Evolutionary conservation across 257 asterid species (phyloP).

Genomic region (Fraxinus excelsior): DNA sequence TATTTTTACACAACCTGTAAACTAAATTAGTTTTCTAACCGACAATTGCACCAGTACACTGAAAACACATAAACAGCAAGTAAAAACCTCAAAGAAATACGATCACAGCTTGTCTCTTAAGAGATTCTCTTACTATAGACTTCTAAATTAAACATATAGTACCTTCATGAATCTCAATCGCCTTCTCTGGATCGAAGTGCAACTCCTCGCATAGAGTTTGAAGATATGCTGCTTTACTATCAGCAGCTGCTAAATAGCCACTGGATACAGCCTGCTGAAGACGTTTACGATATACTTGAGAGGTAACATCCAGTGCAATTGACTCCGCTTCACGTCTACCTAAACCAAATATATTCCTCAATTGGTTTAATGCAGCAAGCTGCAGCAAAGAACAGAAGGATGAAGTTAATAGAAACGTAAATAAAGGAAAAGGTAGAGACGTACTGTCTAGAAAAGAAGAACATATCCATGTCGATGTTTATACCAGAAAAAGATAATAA

Average conservation of each 20-base stretch:
- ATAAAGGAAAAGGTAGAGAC: conserved; percentile 4
- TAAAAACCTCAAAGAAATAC: neutral
- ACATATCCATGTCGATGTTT: neutral
- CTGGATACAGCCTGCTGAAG: conserved; percentile 90
- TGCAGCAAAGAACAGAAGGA: conserved; percentile 38
- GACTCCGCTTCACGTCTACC: conserved; percentile 92
- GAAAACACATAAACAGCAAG: neutral
- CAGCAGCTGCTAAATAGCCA: conserved; percentile 71
- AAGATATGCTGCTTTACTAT: conserved; percentile 96
- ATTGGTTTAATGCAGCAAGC: conserved; percentile 81
- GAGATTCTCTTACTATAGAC: neutral
- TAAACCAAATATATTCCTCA: conserved; percentile 88
- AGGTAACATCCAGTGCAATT: conserved; percentile 69
- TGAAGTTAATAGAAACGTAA: conserved; percentile 22
- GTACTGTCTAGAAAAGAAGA: neutral
- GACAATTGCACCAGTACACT: neutral
- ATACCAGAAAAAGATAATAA: neutral
- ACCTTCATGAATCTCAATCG: conserved; percentile 92
- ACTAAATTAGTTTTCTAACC: neutral
- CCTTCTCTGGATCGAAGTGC: conserved; percentile 87
- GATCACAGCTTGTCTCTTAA: neutral
- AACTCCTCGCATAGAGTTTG: conserved; percentile 92
- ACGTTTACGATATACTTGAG: conserved; percentile 80
- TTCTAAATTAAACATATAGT: conserved; percentile 22
- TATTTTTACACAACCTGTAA: neutral